Base-by-base conservation (phyloP, 169 alveolate genomes). In the Plasmodium cynomolgi region DNA sequence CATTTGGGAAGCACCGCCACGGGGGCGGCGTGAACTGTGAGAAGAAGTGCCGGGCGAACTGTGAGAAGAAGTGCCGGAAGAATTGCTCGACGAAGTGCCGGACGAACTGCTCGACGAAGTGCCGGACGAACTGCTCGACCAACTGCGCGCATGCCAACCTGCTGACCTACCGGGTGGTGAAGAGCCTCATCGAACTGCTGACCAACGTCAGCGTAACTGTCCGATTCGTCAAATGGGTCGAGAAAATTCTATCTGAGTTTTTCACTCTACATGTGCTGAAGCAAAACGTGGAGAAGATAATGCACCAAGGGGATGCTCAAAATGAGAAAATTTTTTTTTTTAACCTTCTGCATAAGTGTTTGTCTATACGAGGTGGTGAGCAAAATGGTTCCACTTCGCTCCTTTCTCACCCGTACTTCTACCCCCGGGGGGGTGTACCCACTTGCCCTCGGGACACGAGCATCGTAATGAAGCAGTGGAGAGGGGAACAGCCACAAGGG, bases 341-440 rank as follows among this genome's bases (percentile, higher is more conserved):
- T 13, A 88, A 88, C 72, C 39, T 88, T 88, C 15, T 88, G 20
- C 73, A 88, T 11, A 75, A 77, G 44, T 88, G 94, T 62, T 33
- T 88, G 71, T 56, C 47, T 39, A 77, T 88, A 88, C 73, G 71
- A 20, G 62, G 44, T 37, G 34, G 5, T 88, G 23, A 58, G 37
- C 5, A 20, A 20, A 1, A 54, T 88, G 73, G 20, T 26, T 50
- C 56, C 15, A 17, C 56, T 26, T 88, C 94, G 3, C 50, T 88
- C 73, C 71, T 88, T 39, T 88, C 94, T 1, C 94, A 88, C 50
- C 72, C 58, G 29, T 88, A 56, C 72, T 88, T 88, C 82, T 88
- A 54, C 29, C 34, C 75, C 41, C 39, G 79, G 31, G 90, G 4
- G 56, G 20, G 34, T 15, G 6, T 15, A 47, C 8, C n/a, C 29